Evolutionary conservation across 2,329 filamentous ascomycete species (phyloP), one percentile per base, ranked within the genome.

Genomic region (Fusarium sp.): DNA sequence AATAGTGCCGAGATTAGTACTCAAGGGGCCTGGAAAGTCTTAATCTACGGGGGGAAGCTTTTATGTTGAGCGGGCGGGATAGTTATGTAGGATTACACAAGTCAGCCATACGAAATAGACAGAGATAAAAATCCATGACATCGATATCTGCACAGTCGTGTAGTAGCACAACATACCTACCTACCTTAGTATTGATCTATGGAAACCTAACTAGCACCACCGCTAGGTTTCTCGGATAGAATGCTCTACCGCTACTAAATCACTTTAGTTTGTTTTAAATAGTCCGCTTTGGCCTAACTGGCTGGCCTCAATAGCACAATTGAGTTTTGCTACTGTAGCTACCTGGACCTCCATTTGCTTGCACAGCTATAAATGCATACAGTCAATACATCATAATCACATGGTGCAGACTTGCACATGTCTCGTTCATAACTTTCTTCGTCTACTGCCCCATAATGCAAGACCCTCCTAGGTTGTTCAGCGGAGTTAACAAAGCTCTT

Each of bases 401-500:
- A 51, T 40, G 33, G 34, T 26, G 13, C 42, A 45, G 42, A 45
- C 41, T 9, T 26, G 10, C 34, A 18, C 33, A 47, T 18, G n/a
- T 15, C 20, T 33, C 38, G 37, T 54, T 42, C 49, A 47, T 62
- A 56, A 45, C 4, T 45, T 16, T 11, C 4, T 45, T 13, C 13
- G 44, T 23, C 15, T 23, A 8, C 23, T 61, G 31, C 42, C 65
- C 52, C 40, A 44, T 37, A 62, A 23, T 6, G 23, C 23, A 23
- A 41, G 41, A 52, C 58, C 47, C 52, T 61, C 28, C 38, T 8
- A 23, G 23, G 23, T 23, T 13, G 20, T 18, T 8, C 12, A 44
- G 63, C 67, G 55, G 63, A 65, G 49, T 68, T 67, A 50, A 69
- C 45, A 50, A 33, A 26, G n/a, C 41, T 30, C 28, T 38, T 42